These are phyloP conservation scores for Psophocarpus tetragonolobus DNA, from an alignment of 306 rosid genomes.

Conservation along the genomic window DNA sequence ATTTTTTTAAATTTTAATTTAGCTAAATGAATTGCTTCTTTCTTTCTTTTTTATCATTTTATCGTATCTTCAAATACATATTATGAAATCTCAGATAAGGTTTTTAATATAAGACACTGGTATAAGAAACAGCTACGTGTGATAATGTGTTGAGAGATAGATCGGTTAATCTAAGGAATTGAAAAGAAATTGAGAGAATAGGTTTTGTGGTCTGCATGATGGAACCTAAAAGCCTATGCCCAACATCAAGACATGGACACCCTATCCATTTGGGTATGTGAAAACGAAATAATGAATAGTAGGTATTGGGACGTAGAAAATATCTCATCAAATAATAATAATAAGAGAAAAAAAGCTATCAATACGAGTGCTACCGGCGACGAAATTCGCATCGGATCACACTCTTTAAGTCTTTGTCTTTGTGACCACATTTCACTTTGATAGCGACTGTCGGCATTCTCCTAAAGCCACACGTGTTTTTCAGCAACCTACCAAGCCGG, in stretches of 20 bases:
- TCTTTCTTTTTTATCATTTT: neutral
- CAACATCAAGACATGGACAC: conserved; percentile 16
- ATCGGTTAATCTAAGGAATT: neutral
- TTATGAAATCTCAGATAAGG: too few species aligned
- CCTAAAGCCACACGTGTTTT: conserved; percentile 9
- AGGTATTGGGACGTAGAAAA: neutral
- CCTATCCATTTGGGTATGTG: neutral
- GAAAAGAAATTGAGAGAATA: neutral
- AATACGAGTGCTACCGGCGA: conserved; percentile 3
- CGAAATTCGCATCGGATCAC: neutral
- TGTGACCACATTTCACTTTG: neutral
- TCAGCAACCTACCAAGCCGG: neutral
- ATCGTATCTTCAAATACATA: neutral
- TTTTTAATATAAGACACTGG: too few species aligned
- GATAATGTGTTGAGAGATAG: neutral
- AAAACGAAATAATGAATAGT: neutral
- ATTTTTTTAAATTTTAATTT: too few species aligned
- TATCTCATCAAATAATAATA: neutral
- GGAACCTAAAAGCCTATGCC: neutral
- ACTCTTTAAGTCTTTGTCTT: neutral
- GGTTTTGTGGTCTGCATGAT: neutral
- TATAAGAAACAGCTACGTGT: neutral
- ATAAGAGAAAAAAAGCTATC: neutral
- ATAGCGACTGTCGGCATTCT: conserved; percentile 54
- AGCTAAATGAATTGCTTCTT: too few species aligned